Base-by-base conservation (phyloP, 108 stramenopile genomes). In the Stephanodiscus triporus region DNA sequence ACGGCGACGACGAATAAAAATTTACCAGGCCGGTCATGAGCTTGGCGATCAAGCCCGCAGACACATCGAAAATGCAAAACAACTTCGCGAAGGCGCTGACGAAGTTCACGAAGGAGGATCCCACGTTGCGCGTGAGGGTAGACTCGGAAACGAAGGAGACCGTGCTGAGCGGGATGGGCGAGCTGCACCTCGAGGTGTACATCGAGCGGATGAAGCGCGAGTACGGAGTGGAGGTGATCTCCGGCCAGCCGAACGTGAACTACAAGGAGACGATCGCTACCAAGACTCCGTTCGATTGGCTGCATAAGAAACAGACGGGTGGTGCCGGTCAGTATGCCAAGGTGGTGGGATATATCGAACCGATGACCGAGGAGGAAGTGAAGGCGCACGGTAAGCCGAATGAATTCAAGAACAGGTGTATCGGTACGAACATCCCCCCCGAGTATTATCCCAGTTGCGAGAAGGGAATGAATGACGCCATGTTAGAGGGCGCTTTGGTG, bases 301-400 rank as follows among this genome's bases (percentile, higher is more conserved):
- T 98, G 32, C 99, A 99, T 92, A 99, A 99, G 89, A 99, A 99
- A 72, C 99, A 99, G 85, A 92, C 97, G 11, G 99, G 99, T 64
- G 99, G 99, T 54, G 59, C 93, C 30, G 99, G 99, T 42, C 99
- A 99, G 81, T 99, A 95, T 71, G 99, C 97, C 24, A 85, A 94
- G 49, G 97, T 99, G 11, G 88, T 96, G 56, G 99, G 99, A 32
- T 98, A 91, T 81, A 86, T 99, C 58, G 99, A 99, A 68, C 97
- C 97, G 2, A 76, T 97, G 43, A 76, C 88, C n/a, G 92, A 91
- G 55, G 93, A 95, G 48, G 93, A 93, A 42, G 81, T 87, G 23
- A 87, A 88, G 61, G 90, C 89, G 63, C 63, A 84, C 53, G 91
- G 88, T 14, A 80, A 82, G 60, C 69, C 86, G 14, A 91, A 88